Evolutionary conservation across 2,329 filamentous ascomycete species (phyloP).

Genomic region (Pseudogymnoascus verrucosus): DNA sequence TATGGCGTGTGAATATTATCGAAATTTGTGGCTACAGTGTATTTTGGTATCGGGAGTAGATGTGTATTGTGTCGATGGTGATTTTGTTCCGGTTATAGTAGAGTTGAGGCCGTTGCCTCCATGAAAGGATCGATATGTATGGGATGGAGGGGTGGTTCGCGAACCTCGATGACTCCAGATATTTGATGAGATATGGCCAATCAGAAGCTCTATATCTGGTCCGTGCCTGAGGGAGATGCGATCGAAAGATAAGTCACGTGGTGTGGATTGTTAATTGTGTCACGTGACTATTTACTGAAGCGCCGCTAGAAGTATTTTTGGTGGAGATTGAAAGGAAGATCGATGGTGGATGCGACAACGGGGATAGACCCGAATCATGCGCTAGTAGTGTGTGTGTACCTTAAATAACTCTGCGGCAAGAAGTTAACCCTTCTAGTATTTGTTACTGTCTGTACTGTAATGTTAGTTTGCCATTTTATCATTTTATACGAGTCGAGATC

Average conservation of each 20-base stretch:
- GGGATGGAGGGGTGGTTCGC: constrained; percentile 4
- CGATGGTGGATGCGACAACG: background rate
- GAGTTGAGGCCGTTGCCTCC: constrained; percentile 5
- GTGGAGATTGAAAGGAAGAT: background rate
- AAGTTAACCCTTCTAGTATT: background rate
- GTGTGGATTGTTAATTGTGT: too few relatives aligned
- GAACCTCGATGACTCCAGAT: constrained; percentile 8
- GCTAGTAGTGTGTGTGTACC: background rate
- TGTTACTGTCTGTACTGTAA: background rate
- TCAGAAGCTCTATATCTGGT: background rate
- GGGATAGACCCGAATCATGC: background rate
- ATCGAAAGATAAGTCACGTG: background rate
- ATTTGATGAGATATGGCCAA: background rate
- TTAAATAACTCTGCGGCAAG: background rate
- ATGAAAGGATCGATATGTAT: background rate
- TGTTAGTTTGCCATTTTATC: background rate
- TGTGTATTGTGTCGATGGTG: background rate
- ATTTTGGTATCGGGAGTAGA: background rate
- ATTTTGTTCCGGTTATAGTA: background rate
- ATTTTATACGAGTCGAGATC: background rate
- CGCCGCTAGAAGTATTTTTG: background rate
- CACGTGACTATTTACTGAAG: background rate
- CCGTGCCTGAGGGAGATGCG: background rate
- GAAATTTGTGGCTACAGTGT: background rate
- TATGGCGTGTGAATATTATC: constrained; percentile 20